Evolutionary conservation across 257 asterid species (phyloP).

Genomic region (Voacanga thouarsii): DNA sequence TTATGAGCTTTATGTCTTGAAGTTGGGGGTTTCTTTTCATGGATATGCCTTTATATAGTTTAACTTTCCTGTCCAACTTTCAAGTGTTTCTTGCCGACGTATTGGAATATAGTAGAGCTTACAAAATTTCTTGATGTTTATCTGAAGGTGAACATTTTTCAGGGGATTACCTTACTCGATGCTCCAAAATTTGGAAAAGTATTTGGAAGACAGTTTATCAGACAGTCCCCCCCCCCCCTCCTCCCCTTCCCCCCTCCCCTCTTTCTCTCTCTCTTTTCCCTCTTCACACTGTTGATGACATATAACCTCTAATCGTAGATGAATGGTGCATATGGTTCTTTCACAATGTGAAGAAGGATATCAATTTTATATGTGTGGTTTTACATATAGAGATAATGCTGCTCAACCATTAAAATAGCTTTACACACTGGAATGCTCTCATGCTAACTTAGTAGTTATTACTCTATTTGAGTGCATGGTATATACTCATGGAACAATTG

Average conservation of each 20-base stretch:
- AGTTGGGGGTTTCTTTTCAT: background rate
- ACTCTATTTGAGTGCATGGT: background rate
- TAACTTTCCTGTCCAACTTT: background rate
- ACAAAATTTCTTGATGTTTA: conserved; percentile 15
- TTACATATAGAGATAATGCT: background rate
- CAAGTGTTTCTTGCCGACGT: background rate
- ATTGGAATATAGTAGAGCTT: background rate
- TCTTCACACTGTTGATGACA: background rate
- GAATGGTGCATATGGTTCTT: background rate
- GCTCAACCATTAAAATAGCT: background rate
- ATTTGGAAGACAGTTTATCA: conserved; percentile 96
- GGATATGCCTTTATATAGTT: background rate
- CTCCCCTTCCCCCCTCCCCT: too few relatives aligned
- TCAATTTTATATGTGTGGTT: background rate
- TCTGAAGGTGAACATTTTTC: conserved; percentile 69
- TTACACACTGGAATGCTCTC: background rate
- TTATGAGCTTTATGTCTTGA: background rate
- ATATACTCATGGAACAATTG: background rate
- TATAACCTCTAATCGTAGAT: background rate
- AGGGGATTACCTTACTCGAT: conserved; percentile 87
- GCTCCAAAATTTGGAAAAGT: conserved; percentile 90
- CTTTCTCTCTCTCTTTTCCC: too few relatives aligned
- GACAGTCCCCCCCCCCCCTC: conserved; percentile 53
- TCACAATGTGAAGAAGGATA: background rate
- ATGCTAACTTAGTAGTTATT: background rate